Evolutionary conservation across 2,329 filamentous ascomycete species (phyloP).

Genomic region (Apiospora arundinis): DNA sequence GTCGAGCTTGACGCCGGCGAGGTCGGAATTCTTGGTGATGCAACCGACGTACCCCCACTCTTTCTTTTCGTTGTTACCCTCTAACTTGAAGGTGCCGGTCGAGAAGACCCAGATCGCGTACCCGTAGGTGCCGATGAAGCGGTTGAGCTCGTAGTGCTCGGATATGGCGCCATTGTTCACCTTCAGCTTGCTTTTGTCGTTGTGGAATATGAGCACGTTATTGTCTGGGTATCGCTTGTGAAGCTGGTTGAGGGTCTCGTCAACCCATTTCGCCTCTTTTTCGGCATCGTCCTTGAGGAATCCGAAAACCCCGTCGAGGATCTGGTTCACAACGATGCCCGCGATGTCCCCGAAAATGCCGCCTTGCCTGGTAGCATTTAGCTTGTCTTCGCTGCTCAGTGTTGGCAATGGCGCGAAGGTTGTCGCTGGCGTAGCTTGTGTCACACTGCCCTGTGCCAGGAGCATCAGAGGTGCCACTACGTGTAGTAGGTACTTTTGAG

Average conservation of each 20-base stretch:
- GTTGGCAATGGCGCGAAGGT: neutral
- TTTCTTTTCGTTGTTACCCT: neutral
- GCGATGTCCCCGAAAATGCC: neutral
- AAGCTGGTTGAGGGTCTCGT: neutral
- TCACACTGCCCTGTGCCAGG: neutral
- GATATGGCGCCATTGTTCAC: neutral
- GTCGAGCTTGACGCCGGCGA: neutral
- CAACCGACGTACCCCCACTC: neutral
- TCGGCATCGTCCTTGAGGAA: neutral
- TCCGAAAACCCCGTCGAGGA: neutral
- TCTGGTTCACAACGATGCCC: neutral
- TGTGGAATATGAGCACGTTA: neutral
- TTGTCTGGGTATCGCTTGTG: neutral
- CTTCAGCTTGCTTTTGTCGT: neutral
- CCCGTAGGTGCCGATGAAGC: neutral
- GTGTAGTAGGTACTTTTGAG: neutral
- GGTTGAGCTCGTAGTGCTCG: neutral
- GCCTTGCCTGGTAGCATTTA: neutral
- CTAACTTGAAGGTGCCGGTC: neutral
- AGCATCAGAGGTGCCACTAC: neutral
- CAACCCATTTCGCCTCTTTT: neutral
- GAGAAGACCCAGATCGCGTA: neutral
- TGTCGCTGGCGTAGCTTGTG: neutral
- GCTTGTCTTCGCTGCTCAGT: neutral
- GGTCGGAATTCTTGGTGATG: neutral